phyloP scores from a whole-genome alignment of 139 green algal genomes.

The Picochlorum sp. region DNA sequence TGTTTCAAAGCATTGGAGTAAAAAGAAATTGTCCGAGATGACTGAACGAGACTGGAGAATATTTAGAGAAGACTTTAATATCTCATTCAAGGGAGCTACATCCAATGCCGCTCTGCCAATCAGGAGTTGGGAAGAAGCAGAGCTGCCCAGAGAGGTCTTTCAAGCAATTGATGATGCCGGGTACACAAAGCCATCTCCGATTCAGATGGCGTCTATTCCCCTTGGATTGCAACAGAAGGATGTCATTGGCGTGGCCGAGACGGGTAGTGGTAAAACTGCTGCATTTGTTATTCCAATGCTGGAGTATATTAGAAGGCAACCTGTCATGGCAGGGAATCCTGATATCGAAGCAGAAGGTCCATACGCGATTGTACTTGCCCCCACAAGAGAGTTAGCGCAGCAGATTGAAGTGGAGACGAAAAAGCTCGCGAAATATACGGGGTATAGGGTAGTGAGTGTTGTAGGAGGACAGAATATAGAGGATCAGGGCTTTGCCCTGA shows the following conservation, averaged over 20 bases:
- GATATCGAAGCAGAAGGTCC: slow-evolving; percentile 71
- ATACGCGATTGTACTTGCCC: slow-evolving; percentile 92
- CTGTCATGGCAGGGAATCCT: slow-evolving; percentile 74
- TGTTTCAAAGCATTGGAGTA: slow-evolving; percentile 71
- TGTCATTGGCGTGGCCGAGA: slow-evolving; percentile 94
- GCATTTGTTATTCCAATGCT: slow-evolving; percentile 97
- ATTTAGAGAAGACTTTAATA: slow-evolving; percentile 98
- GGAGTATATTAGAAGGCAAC: slow-evolving; percentile 84
- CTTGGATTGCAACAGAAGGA: slow-evolving; percentile 84
- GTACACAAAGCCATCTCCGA: slow-evolving; percentile 92
- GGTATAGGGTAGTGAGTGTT: slow-evolving; percentile 72
- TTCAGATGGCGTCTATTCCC: slow-evolving; percentile 96
- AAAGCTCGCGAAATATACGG: slow-evolving; percentile 66
- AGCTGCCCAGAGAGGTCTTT: slow-evolving; percentile 48
- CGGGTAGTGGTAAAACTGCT: slow-evolving; percentile 92
- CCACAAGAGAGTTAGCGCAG: slow-evolving; percentile 88
- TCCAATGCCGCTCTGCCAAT: slow-evolving; percentile 43
- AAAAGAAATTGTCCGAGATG: slow-evolving; percentile 84
- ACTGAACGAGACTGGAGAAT: slow-evolving; percentile 98
- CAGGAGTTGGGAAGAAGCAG: slow-evolving; percentile 73
- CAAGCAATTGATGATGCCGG: slow-evolving; percentile 61
- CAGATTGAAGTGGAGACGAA: slow-evolving; percentile 83
- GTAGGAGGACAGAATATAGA: slow-evolving; percentile 95
- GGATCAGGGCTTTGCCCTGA: slow-evolving; percentile 83
- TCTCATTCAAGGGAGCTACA: slow-evolving; percentile 69